Percentiles rank a stretch among this genome's conserved stretches.
Evolutionary conservation across 257 asterid species (phyloP).

Genomic region (Solanum chiquidenum): DNA sequence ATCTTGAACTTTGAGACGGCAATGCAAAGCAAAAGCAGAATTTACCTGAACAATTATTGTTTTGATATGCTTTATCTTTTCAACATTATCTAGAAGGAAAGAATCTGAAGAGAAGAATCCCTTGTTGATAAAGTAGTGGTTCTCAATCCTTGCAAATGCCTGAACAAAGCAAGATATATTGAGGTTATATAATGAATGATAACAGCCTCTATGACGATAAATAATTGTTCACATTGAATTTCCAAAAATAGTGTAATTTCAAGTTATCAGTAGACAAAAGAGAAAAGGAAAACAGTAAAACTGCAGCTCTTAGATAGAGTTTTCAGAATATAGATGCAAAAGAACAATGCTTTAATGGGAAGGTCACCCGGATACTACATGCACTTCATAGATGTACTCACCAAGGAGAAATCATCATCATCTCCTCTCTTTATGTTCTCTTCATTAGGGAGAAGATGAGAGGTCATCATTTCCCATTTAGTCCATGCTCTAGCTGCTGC

Average conservation of each 20-base stretch:
- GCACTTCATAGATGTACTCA: slow-evolving; percentile 20
- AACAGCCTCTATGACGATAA: neutral
- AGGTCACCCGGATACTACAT: neutral
- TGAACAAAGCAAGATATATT: slow-evolving; percentile 10
- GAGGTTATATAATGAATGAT: neutral
- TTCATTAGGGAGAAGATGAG: slow-evolving; percentile 86
- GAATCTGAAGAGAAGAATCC: slow-evolving; percentile 81
- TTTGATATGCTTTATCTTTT: slow-evolving; percentile 73
- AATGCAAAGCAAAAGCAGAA: slow-evolving; percentile 1
- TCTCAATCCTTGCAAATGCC: slow-evolving; percentile 99
- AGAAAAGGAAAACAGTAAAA: neutral
- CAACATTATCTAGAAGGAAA: slow-evolving; percentile 73
- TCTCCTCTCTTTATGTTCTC: slow-evolving; percentile 57
- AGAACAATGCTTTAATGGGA: neutral
- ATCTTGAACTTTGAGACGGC: neutral
- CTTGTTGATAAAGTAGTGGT: slow-evolving; percentile 86
- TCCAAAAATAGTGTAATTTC: neutral
- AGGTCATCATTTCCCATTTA: slow-evolving; percentile 97
- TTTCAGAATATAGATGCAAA: neutral
- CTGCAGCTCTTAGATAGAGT: neutral
- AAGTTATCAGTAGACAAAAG: neutral
- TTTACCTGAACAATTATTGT: slow-evolving; percentile 84
- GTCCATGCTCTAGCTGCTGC: slow-evolving; percentile 99
- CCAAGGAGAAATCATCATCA: slow-evolving; percentile 87
- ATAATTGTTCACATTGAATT: neutral